phyloP scores from a whole-genome alignment of 805 yeast species.

The Candida koratica region DNA sequence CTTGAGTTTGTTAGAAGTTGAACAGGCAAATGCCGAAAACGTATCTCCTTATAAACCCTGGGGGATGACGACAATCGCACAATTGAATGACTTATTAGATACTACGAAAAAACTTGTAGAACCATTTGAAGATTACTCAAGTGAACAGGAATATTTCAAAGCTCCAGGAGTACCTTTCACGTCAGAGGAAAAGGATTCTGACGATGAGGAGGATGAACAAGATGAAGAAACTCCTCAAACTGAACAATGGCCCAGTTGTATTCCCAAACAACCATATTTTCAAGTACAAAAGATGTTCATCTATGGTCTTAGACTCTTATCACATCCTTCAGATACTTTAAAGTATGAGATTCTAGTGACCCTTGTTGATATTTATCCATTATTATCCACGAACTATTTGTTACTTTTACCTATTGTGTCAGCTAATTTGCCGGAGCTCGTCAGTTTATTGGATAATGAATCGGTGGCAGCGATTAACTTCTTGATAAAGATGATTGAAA shows the following conservation, averaged over 20 bases:
- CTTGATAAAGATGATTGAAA: slow-evolving; percentile 22
- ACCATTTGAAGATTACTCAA: slow-evolving; percentile 29
- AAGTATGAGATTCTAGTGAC: slow-evolving; percentile 55
- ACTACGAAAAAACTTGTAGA: slow-evolving; percentile 27
- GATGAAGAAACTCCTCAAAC: slow-evolving; percentile 17
- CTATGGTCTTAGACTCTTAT: slow-evolving; percentile 66
- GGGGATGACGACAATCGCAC: slow-evolving; percentile 49
- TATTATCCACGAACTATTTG: slow-evolving; percentile 29
- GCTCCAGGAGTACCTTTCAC: slow-evolving; percentile 36
- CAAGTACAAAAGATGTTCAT: slow-evolving; percentile 57
- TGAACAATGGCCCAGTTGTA: slow-evolving; percentile 57
- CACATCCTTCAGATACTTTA: slow-evolving; percentile 60
- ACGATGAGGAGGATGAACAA: slow-evolving; percentile 16
- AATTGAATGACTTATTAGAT: slow-evolving; percentile 44
- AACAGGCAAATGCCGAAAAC: neutral
- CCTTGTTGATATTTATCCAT: slow-evolving; percentile 26
- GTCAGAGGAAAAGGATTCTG: slow-evolving; percentile 9
- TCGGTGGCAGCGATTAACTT: slow-evolving; percentile 26
- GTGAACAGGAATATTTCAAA: slow-evolving; percentile 36
- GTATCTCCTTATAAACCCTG: slow-evolving; percentile 45
- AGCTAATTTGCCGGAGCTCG: slow-evolving; percentile 29
- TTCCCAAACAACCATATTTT: slow-evolving; percentile 58
- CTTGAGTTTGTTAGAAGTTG: neutral
- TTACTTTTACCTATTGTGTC: slow-evolving; percentile 32
- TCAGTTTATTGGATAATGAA: slow-evolving; percentile 15